phyloP scores from a whole-genome alignment of 2,329 filamentous ascomycete species.

The Raffaelea albimanens region DNA sequence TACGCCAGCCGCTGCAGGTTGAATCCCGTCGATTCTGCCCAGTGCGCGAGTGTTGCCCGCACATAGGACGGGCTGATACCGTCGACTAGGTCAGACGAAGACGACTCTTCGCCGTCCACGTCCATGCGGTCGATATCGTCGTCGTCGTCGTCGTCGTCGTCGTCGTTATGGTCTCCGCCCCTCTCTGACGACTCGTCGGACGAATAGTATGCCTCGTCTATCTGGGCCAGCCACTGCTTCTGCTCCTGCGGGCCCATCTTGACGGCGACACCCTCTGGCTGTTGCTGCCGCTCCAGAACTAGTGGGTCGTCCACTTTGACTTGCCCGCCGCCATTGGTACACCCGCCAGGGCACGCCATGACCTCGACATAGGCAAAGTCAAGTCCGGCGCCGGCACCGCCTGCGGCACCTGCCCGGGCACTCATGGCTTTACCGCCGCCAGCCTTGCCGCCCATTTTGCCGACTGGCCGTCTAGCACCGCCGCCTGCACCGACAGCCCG shows the following conservation, averaged over 20 bases:
- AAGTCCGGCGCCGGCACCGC: conserved; percentile 34
- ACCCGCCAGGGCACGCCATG: conserved; percentile 98
- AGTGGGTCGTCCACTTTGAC: conserved; percentile 79
- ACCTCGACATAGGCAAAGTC: conserved; percentile 95
- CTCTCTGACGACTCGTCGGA: too few relatives aligned
- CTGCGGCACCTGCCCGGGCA: conserved; percentile 3
- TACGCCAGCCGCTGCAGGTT: conserved; percentile 63
- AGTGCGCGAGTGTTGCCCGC: conserved; percentile 62
- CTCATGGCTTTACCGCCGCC: not conserved
- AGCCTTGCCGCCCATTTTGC: conserved; percentile 34
- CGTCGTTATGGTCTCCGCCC: conserved; percentile 13
- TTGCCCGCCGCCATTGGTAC: conserved; percentile 94
- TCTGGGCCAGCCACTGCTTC: conserved; percentile 71
- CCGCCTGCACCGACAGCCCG: conserved; percentile 37
- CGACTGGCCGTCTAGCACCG: not conserved
- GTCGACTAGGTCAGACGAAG: conserved; percentile 29
- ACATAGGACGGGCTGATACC: conserved; percentile 59
- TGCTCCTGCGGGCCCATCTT: conserved; percentile 70
- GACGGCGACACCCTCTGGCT: conserved; percentile 10
- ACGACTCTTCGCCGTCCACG: not conserved
- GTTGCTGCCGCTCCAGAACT: conserved; percentile 35
- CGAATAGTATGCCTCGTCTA: conserved; percentile 89
- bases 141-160: conserved; percentile 3
- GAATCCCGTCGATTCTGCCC: conserved; percentile 64
- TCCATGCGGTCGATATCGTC: not conserved